These are phyloP conservation scores for Spongispora temasekensis DNA, from an alignment of 1,284 basidiomycete genomes.

Conservation along the genomic window DNA sequence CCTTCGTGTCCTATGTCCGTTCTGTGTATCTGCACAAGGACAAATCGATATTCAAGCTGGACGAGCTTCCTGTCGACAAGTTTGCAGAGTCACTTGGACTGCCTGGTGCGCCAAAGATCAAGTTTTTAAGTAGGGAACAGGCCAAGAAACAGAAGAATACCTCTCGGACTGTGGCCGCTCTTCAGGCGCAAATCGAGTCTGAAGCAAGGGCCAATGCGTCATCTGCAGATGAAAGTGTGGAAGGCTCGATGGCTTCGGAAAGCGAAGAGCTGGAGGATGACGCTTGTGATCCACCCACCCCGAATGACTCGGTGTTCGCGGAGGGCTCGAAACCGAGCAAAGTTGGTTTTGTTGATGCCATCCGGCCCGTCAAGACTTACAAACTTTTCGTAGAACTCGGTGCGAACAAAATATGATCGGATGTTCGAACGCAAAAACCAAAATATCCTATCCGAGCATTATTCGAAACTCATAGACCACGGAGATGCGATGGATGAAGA, in stretches of 20 bases:
- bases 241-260: slow-evolving; percentile 27
- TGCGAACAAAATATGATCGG: slow-evolving; percentile 95
- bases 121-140: slow-evolving; percentile 77
- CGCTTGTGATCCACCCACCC: background rate
- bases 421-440: slow-evolving; percentile 99
- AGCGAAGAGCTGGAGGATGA: slow-evolving; percentile 26
- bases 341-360: slow-evolving; percentile 25
- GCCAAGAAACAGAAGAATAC: slow-evolving; percentile 78
- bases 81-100: slow-evolving; percentile 92
- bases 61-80: slow-evolving; percentile 78
- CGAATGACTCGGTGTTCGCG: background rate
- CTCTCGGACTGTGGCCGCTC: slow-evolving; percentile 45
- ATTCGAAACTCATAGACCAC: slow-evolving; percentile 85
- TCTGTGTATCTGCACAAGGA: slow-evolving; percentile 94
- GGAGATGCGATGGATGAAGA: slow-evolving; percentile 55
- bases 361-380: background rate
- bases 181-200: slow-evolving; percentile 39
- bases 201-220: slow-evolving; percentile 24
- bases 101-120: slow-evolving; percentile 95
- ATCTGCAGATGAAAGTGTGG: slow-evolving; percentile 36
- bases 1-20: slow-evolving; percentile 95
- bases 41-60: slow-evolving; percentile 89
- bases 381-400: slow-evolving; percentile 36
- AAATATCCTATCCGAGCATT: slow-evolving; percentile 90
- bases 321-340: slow-evolving; percentile 30